Conservation (phyloP, 345 rosid genomes). For the Schrenkiella parvula region DNA sequence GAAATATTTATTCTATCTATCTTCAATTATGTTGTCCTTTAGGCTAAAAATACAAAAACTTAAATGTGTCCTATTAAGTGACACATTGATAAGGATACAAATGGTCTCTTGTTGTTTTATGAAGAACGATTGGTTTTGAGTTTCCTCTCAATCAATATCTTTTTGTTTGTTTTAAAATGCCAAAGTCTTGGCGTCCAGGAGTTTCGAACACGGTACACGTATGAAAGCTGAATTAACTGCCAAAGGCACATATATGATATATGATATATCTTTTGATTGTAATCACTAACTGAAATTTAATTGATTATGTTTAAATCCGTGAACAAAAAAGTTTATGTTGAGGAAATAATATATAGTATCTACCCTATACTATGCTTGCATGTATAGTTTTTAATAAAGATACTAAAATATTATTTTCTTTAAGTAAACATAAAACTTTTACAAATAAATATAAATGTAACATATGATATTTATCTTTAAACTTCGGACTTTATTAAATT, state of each 20-base stretch:
- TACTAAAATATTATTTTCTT: neutral
- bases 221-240: neutral
- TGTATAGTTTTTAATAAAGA: neutral
- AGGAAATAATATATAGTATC: too few species aligned
- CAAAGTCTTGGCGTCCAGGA: constrained; percentile 7
- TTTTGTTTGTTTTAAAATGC: constrained; percentile 9
- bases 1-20: constrained; percentile 7
- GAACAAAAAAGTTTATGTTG: too few species aligned
- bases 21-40: constrained; percentile 16
- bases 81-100: constrained; percentile 18
- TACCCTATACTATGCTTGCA: too few species aligned
- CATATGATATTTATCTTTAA: too few species aligned
- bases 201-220: neutral
- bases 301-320: neutral
- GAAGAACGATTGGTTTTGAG: neutral
- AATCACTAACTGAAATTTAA: neutral
- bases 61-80: constrained; percentile 8
- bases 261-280: neutral
- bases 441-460: neutral
- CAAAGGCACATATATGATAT: neutral
- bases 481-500: too few species aligned
- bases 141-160: neutral
- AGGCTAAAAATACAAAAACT: neutral
- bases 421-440: neutral
- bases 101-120: constrained; percentile 13